Evolutionary conservation across 164 flowering plant species (phyloP).

Genomic region (Magnolia officinalis): DNA sequence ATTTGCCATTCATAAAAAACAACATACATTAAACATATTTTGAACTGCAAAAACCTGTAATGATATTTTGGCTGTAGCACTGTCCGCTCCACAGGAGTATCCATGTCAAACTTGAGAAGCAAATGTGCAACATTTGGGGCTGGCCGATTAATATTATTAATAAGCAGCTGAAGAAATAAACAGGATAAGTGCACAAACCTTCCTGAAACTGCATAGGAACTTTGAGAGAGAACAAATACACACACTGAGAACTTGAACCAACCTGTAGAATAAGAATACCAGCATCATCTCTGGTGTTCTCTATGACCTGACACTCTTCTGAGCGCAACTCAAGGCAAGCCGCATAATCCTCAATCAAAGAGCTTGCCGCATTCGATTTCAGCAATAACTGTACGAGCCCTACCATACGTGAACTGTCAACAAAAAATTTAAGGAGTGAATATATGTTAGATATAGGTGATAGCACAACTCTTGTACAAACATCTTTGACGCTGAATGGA

Average conservation of each 20-base stretch:
- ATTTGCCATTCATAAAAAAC: background rate
- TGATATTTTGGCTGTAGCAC: slow-evolving; percentile 86
- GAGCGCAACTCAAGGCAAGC: slow-evolving; percentile 87
- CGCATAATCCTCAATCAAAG: slow-evolving; percentile 92
- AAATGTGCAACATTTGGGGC: slow-evolving; percentile 92
- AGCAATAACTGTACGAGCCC: slow-evolving; percentile 82
- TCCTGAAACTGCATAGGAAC: slow-evolving; percentile 10
- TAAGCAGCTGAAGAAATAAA: slow-evolving; percentile 62
- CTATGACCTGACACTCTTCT: slow-evolving; percentile 65
- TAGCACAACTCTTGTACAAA: background rate
- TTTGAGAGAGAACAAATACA: background rate
- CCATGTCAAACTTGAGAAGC: slow-evolving; percentile 89
- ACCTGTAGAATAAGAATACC: slow-evolving; percentile 95
- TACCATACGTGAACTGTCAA: slow-evolving; percentile 79
- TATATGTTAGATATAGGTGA: background rate
- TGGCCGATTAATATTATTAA: slow-evolving; percentile 82
- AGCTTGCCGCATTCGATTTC: slow-evolving; percentile 65
- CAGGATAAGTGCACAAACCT: background rate
- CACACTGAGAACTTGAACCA: slow-evolving; percentile 1
- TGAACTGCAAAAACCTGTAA: slow-evolving; percentile 61
- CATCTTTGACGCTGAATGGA: background rate
- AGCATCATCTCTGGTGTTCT: slow-evolving; percentile 65
- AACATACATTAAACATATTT: background rate
- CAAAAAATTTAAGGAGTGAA: background rate
- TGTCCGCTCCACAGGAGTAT: slow-evolving; percentile 71